Evolutionary conservation across 2,329 filamentous ascomycete genomes (phyloP).

Genomic region (Raffaelea deltoideospora): DNA sequence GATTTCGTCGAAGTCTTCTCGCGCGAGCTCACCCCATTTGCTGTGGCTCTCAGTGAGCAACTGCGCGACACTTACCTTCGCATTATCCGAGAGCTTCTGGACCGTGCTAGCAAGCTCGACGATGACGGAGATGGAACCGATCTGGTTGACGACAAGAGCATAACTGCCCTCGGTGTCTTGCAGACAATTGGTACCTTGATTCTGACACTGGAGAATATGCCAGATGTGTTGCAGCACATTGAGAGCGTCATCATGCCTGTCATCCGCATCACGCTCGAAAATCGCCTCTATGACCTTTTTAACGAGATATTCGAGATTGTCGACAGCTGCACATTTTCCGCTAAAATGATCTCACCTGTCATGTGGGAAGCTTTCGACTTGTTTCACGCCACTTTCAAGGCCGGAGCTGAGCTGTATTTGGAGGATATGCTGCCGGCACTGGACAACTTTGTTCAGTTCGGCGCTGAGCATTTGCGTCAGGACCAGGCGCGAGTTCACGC

Average conservation of each 20-base stretch:
- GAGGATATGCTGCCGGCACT: constrained; percentile 97
- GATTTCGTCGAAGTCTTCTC: constrained; percentile 98
- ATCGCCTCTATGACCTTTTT: constrained; percentile 95
- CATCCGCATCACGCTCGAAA: constrained; percentile 88
- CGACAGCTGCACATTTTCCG: constrained; percentile 96
- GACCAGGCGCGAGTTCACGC: constrained; percentile 79
- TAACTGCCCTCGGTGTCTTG: constrained; percentile 86
- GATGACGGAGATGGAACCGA: constrained; percentile 73
- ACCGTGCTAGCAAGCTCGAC: constrained; percentile 66
- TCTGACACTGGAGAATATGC: constrained; percentile 89
- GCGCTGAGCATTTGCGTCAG: constrained; percentile 62
- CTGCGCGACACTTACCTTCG: constrained; percentile 89
- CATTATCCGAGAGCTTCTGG: constrained; percentile 80
- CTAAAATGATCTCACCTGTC: constrained; percentile 83
- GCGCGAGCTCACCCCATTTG: constrained; percentile 90
- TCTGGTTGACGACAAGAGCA: constrained; percentile 95
- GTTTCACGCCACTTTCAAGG: constrained; percentile 93
- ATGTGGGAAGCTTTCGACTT: constrained; percentile 99
- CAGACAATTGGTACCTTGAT: constrained; percentile 98
- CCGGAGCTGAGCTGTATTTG: constrained; percentile 88
- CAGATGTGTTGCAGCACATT: constrained; percentile 84
- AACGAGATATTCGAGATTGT: constrained; percentile 99
- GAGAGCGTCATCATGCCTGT: constrained; percentile 96
- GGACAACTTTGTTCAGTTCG: constrained; percentile 96
- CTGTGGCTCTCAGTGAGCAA: constrained; percentile 89